Conservation (phyloP, 148 eudicot genomes). For the Rhododendron ovatum region DNA sequence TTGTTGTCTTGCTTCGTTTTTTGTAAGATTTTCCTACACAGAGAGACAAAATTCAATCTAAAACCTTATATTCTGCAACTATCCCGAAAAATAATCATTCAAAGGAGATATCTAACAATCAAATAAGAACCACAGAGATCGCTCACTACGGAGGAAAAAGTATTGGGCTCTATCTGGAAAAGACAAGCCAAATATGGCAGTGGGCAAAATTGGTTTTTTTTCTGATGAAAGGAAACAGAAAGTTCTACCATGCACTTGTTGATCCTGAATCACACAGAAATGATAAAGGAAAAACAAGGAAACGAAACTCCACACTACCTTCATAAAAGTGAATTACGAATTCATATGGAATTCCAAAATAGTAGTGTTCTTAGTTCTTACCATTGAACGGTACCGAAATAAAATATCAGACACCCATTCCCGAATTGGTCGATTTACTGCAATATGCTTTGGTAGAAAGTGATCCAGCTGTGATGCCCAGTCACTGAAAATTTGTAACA, state of each 20-base stretch:
- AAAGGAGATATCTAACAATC: background rate
- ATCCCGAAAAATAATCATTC: background rate
- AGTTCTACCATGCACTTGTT: background rate
- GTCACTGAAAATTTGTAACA: slow-evolving; percentile 42
- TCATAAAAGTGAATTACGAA: background rate
- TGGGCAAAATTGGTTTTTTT: background rate
- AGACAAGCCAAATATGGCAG: background rate
- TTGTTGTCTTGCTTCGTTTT: slow-evolving; percentile 95
- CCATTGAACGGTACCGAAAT: slow-evolving; percentile 77
- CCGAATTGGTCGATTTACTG: slow-evolving; percentile 75
- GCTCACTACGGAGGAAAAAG: background rate
- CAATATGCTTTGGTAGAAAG: slow-evolving; percentile 86
- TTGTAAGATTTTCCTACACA: slow-evolving; percentile 73
- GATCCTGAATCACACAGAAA: background rate
- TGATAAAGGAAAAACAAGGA: background rate
- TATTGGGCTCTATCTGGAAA: background rate
- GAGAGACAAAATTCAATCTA: background rate
- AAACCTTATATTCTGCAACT: background rate
- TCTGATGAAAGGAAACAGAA: background rate
- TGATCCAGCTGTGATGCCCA: slow-evolving; percentile 89
- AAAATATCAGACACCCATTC: slow-evolving; percentile 90
- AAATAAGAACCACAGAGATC: background rate
- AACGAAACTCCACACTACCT: background rate
- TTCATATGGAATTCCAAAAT: slow-evolving; percentile 4
- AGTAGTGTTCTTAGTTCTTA: slow-evolving; percentile 16